Conservation (phyloP, 768 basidiomycete species). For the Dendrothele bispora region DNA sequence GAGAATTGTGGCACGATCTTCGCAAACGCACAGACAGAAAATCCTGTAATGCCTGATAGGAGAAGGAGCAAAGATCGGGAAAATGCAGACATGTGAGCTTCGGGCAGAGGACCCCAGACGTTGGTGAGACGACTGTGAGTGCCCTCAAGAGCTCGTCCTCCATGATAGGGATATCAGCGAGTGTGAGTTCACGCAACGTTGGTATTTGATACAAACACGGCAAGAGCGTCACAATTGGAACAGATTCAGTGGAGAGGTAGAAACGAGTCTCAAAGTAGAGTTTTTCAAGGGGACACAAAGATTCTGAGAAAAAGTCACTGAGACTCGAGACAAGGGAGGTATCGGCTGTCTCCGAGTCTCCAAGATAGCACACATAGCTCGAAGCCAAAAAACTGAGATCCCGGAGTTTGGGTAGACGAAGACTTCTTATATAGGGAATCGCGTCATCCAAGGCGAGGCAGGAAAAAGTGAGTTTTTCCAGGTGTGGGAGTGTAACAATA, state of each 20-base stretch:
- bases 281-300: not conserved
- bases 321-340: not conserved
- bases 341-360: not conserved
- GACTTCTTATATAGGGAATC: too few relatives aligned
- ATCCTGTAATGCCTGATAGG: too few relatives aligned
- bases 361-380: too few relatives aligned
- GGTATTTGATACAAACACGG: not conserved
- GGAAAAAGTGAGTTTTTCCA: too few relatives aligned
- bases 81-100: not conserved
- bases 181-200: not conserved
- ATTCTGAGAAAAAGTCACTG: not conserved
- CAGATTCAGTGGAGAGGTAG: not conserved
- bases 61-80: slow-evolving; percentile 1
- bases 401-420: too few relatives aligned
- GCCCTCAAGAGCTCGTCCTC: slow-evolving; percentile 4
- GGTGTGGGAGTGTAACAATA: too few relatives aligned
- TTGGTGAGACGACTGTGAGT: not conserved
- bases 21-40: too few relatives aligned
- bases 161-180: not conserved
- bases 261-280: not conserved
- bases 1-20: too few relatives aligned
- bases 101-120: slow-evolving; percentile 1
- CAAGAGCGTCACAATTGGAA: not conserved
- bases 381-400: too few relatives aligned
- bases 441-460: too few relatives aligned